Base-by-base conservation (phyloP, 108 stramenopile genomes). In the Cyclostephanos invisitatus region DNA sequence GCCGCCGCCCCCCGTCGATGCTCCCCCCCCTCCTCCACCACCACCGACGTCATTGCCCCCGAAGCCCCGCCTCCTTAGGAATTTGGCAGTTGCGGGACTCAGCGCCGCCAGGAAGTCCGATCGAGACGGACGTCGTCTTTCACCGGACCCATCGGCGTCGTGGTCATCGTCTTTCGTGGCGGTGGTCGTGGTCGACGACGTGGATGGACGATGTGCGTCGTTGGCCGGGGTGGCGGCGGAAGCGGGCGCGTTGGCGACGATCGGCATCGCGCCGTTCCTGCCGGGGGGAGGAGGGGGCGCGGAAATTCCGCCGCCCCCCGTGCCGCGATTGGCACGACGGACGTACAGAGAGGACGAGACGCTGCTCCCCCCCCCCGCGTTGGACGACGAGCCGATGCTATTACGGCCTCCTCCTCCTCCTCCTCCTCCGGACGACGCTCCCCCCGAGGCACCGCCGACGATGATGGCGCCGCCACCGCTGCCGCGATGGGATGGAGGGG, bases 61-160 rank as follows among this genome's bases (percentile, higher is more conserved):
- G 44, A 46, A 15, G 12, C 36, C 55, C 14, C 40, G 20, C 32
- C 28, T 28, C 62, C 36, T 17, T 6, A 64, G 57, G 48, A 62
- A 73, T 22, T 40, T 62, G 25, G 63, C 72, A 2, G 73, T 74
- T 21, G 58, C 38, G 42, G 73, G 73, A 67, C 56, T 35, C 14
- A 67, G 50, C 21, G 57, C 58, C 6, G 58, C 73, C 8, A 67
- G 49, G 56, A 67, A 50, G 3, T 64, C 70, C 17, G 49, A 64
- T 55, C 54, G 68, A 2, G 67, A 54, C 54, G 54, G 24, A 18
- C 7, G 51, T 5, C 2, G 32, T 32, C 40, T 3, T 11, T 8
- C 10, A 8, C 40, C 40, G 7, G 7, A 1, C 0, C 11, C 40
- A 40, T 40, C 51, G 29, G 32, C 50, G 50, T 28, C 4, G 17